Conservation (phyloP, 441 rosid genomes). For the Populus hybrid region DNA sequence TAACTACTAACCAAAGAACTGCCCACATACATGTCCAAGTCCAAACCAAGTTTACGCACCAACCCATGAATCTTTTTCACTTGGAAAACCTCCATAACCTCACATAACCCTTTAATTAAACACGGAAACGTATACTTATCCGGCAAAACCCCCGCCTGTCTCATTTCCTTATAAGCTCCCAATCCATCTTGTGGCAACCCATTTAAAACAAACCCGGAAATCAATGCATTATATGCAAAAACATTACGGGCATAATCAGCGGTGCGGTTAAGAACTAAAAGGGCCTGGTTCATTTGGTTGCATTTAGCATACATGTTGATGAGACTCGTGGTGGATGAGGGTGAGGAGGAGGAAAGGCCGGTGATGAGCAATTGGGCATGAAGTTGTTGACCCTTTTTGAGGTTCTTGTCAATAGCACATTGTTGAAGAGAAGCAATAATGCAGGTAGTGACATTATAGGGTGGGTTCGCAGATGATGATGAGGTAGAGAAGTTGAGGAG, state of each 20-base stretch:
- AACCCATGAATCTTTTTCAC: constrained; percentile 51
- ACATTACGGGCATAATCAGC: constrained; percentile 31
- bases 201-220: constrained; percentile 47
- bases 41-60: constrained; percentile 48
- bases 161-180: constrained; percentile 41
- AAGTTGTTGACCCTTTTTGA: constrained; percentile 30
- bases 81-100: constrained; percentile 36
- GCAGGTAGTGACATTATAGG: constrained; percentile 32
- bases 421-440: constrained; percentile 42
- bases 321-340: constrained; percentile 50
- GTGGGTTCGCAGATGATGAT: background rate
- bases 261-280: constrained; percentile 22
- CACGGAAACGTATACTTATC: constrained; percentile 63
- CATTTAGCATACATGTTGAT: constrained; percentile 65
- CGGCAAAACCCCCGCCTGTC: constrained; percentile 38
- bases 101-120: constrained; percentile 48
- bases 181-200: constrained; percentile 37
- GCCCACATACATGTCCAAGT: constrained; percentile 46
- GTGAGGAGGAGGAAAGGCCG: constrained; percentile 38
- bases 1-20: constrained; percentile 48
- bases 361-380: constrained; percentile 47
- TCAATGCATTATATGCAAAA: constrained; percentile 45
- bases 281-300: constrained; percentile 29
- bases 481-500: constrained; percentile 14
- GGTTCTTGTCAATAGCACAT: constrained; percentile 40